Percentiles rank a stretch among this genome's conserved stretches.
Evolutionary conservation across 805 yeast genomes (phyloP).

Genomic region (Suhomyces tanzawaensis): DNA sequence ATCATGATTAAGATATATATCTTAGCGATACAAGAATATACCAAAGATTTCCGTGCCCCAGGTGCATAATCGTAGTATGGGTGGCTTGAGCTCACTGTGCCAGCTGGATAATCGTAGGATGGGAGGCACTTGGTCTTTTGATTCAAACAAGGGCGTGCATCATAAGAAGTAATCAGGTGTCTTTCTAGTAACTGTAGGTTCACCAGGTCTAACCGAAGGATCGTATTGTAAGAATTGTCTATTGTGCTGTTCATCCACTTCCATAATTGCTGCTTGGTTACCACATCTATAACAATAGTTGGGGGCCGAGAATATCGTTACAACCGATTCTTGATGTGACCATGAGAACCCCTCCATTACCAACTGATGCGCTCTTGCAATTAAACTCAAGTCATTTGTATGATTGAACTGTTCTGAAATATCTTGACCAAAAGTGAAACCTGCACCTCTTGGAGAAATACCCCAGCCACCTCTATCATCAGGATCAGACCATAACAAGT

Average conservation of each 20-base stretch:
- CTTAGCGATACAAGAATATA: too few relatives aligned
- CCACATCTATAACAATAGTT: conserved; percentile 97
- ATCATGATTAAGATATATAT: too few relatives aligned
- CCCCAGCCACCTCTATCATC: conserved; percentile 99
- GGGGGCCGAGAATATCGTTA: conserved; percentile 92
- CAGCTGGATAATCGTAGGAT: too few relatives aligned
- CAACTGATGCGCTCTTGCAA: conserved; percentile 94
- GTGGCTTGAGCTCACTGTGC: too few relatives aligned
- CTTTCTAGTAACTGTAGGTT: conserved; percentile 94
- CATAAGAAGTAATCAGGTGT: conserved; percentile 95
- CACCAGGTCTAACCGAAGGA: conserved; percentile 96
- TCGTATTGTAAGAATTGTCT: conserved; percentile 93
- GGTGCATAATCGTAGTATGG: too few relatives aligned
- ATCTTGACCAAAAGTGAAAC: conserved; percentile 96
- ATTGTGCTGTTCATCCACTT: conserved; percentile 90
- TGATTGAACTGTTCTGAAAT: conserved; percentile 92
- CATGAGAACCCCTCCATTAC: conserved; percentile 98
- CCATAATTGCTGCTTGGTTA: conserved; percentile 97
- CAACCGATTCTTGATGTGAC: conserved; percentile 93
- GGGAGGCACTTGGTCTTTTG: too few relatives aligned
- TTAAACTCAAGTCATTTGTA: conserved; percentile 76
- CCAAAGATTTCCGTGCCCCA: too few relatives aligned
- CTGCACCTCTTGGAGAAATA: conserved; percentile 96
- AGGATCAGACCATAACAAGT: conserved; percentile 94
- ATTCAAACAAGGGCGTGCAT: too few relatives aligned